Conservation (phyloP, 2,329 filamentous ascomycete genomes). For the Neopestalotiopsis clavispora region DNA sequence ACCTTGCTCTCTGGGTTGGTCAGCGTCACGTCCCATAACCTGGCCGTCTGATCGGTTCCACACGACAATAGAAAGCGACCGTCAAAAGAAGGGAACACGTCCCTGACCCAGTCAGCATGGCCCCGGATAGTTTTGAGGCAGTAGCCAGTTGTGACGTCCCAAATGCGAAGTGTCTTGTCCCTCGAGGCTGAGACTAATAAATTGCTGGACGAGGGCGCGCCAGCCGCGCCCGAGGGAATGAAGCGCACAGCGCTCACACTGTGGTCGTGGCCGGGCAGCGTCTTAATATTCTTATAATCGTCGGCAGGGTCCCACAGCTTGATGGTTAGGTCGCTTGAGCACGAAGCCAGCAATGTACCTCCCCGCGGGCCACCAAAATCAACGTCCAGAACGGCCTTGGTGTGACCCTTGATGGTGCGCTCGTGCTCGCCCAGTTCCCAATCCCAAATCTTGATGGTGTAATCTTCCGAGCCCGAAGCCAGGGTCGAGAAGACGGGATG, state of each 20-base stretch:
- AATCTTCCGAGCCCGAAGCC: slow-evolving; percentile 89
- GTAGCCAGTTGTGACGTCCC: slow-evolving; percentile 93
- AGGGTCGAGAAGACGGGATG: slow-evolving; percentile 90
- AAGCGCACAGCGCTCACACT: slow-evolving; percentile 89
- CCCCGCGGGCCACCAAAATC: slow-evolving; percentile 88
- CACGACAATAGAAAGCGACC: slow-evolving; percentile 83
- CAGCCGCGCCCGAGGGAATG: slow-evolving; percentile 81
- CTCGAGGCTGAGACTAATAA: slow-evolving; percentile 84
- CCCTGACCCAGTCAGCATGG: slow-evolving; percentile 89
- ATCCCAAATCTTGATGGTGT: slow-evolving; percentile 96
- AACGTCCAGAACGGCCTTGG: slow-evolving; percentile 83
- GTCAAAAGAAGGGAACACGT: slow-evolving; percentile 81
- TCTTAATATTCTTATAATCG: slow-evolving; percentile 94
- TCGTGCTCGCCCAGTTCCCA: slow-evolving; percentile 94
- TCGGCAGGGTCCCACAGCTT: slow-evolving; percentile 93
- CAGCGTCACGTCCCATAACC: slow-evolving; percentile 82
- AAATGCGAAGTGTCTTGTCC: slow-evolving; percentile 84
- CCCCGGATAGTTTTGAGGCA: slow-evolving; percentile 89
- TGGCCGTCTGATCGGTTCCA: slow-evolving; percentile 80
- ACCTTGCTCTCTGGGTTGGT: slow-evolving; percentile 74
- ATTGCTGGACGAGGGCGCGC: slow-evolving; percentile 79
- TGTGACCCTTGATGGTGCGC: slow-evolving; percentile 89
- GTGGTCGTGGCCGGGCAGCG: slow-evolving; percentile 89
- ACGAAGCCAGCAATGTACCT: slow-evolving; percentile 79
- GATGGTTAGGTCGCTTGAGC: slow-evolving; percentile 88